Evolutionary conservation across 2,329 filamentous ascomycete genomes (phyloP).

Genomic region (Metarhizium album): DNA sequence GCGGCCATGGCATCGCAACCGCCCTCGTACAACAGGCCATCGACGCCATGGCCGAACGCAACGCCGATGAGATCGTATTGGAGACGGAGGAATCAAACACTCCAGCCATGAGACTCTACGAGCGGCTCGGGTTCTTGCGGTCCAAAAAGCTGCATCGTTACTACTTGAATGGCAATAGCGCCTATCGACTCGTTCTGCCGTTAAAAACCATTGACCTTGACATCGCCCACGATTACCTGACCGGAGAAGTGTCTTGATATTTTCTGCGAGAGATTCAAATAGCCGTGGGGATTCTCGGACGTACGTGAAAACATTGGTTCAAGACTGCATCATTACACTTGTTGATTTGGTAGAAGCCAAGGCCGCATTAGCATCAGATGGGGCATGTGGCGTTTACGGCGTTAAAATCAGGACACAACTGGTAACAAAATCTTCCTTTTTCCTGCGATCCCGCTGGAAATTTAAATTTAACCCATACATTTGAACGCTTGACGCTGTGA

Average conservation of each 20-base stretch:
- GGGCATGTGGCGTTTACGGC: neutral
- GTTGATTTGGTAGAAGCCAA: neutral
- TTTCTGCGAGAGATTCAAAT: neutral
- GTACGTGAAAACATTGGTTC: neutral
- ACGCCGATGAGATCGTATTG: slow-evolving; percentile 88
- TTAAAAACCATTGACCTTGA: slow-evolving; percentile 47
- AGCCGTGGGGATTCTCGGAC: neutral
- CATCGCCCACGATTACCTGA: slow-evolving; percentile 23
- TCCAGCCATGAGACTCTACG: slow-evolving; percentile 84
- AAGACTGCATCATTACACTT: neutral
- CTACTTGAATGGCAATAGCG: slow-evolving; percentile 92
- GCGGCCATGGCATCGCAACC: slow-evolving; percentile 80
- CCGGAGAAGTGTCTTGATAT: slow-evolving; percentile 16
- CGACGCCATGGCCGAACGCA: slow-evolving; percentile 72
- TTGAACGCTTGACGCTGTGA: neutral
- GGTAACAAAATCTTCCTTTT: neutral
- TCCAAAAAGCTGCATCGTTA: slow-evolving; percentile 92
- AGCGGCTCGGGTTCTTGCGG: slow-evolving; percentile 80
- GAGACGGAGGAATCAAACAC: slow-evolving; percentile 93
- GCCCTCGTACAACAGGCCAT: slow-evolving; percentile 82
- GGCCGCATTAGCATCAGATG: neutral
- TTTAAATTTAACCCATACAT: neutral
- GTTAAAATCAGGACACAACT: neutral
- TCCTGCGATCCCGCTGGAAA: too few species aligned
- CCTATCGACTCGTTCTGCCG: slow-evolving; percentile 77